Evolutionary conservation across 345 rosid genomes (phyloP).

Genomic region (Murraya koenigii): DNA sequence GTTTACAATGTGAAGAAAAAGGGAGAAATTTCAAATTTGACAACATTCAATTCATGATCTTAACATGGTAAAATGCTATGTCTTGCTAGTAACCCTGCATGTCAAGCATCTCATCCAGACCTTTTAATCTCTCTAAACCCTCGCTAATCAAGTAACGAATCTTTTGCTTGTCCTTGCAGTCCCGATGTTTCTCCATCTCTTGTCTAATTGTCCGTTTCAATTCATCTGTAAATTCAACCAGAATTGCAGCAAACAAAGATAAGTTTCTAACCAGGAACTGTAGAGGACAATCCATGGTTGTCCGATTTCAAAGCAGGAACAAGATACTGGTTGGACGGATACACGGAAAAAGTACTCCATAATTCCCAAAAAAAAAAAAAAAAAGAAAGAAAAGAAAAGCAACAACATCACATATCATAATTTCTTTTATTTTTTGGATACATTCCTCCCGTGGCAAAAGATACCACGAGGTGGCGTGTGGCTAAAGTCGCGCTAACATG

Average conservation of each 20-base stretch:
- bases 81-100: constrained; percentile 60
- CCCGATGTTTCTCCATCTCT: constrained; percentile 68
- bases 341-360: background rate
- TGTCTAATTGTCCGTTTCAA: constrained; percentile 56
- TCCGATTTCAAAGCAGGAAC: background rate
- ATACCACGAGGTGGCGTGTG: too few relatives aligned
- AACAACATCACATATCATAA: background rate
- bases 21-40: background rate
- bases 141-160: constrained; percentile 71
- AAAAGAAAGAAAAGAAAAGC: too few relatives aligned
- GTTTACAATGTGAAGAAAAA: background rate
- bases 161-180: constrained; percentile 65
- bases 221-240: constrained; percentile 45
- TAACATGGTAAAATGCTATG: background rate
- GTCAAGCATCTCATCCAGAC: constrained; percentile 77
- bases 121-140: constrained; percentile 68
- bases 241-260: background rate
- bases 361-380: background rate
- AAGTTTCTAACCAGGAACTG: background rate
- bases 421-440: too few relatives aligned
- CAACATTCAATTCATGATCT: background rate
- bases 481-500: background rate
- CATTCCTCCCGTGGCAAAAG: too few relatives aligned
- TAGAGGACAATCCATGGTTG: background rate
- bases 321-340: too few relatives aligned